Evolutionary conservation across 2,329 filamentous ascomycete species (phyloP), one percentile per base, ranked within the genome.

Genomic region (Fusarium tricinctum): DNA sequence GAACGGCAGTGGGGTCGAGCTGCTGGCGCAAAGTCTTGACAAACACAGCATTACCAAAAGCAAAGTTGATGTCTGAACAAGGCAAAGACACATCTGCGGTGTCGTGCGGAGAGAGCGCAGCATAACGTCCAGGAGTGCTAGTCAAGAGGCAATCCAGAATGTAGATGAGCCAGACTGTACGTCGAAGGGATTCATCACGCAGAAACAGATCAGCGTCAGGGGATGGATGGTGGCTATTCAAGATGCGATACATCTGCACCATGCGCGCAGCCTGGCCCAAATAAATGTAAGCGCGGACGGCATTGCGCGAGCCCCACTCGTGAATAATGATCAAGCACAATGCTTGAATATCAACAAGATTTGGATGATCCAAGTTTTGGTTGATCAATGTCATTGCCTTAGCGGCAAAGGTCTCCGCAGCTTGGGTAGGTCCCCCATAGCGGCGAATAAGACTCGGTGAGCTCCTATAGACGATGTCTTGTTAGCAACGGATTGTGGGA

Each of bases 201-300:
- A 88, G 82, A 73, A 89, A 89, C 70, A 86, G 84, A 69, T 88
- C 86, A n/a, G 83, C 71, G 33, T 77, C 82, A 40, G 86, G 85
- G 17, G 82, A 80, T 42, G 80, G 77, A 68, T 86, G 83, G 69
- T 87, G 86, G 40, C 81, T 82, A 69, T 87, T 85, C 45, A 89
- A 82, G 57, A 89, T 85, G 66, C 86, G 83, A 71, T 85, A 88
- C 87, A 89, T 89, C 78, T 89, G 87, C 32, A 87, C 82, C 86
- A 89, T 88, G 61, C 87, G 85, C n/a, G 86, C 84, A 32, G 87
- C 87, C 74, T 89, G 86, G 66, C 87, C 87, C 23, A 89, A 81
- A 73, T 88, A 88, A 75, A 88, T 85, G 80, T 89, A 89, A 64
- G 87, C 87, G 19, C 87, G 85, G 30, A 89, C 85, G 38, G 87